Conservation (phyloP, 192 early-diverging fungal species). For the Phlyctochytrium arcticum region DNA sequence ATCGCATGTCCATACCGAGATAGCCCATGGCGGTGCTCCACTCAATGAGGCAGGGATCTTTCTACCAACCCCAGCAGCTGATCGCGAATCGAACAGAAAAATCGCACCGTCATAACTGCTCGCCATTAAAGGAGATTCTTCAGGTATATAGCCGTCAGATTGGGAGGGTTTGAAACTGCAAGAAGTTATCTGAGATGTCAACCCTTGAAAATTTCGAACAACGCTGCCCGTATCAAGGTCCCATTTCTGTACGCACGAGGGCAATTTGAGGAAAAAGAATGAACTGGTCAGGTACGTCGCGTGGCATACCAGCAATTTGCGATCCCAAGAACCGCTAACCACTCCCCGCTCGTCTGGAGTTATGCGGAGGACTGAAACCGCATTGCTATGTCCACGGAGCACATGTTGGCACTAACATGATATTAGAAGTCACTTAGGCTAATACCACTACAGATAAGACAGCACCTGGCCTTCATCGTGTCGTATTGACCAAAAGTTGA, state of each 20-base stretch:
- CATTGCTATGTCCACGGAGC: slow-evolving; percentile 71
- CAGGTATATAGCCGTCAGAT: slow-evolving; percentile 8
- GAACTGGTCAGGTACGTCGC: too few relatives aligned
- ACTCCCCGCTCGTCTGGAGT: slow-evolving; percentile 75
- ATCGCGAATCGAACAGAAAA: slow-evolving; percentile 33
- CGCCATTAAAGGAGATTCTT: slow-evolving; percentile 23
- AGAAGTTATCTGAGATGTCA: slow-evolving; percentile 79
- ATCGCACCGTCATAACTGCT: slow-evolving; percentile 41
- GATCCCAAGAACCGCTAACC: slow-evolving; percentile 96
- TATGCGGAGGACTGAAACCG: slow-evolving; percentile 80
- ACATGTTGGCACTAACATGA: slow-evolving; percentile 64
- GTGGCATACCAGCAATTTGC: slow-evolving; percentile 67
- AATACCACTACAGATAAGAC: neutral
- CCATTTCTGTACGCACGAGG: slow-evolving; percentile 44
- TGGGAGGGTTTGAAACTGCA: slow-evolving; percentile 62
- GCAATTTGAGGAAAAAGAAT: too few relatives aligned
- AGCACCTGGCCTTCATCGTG: slow-evolving; percentile 86
- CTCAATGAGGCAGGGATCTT: slow-evolving; percentile 14
- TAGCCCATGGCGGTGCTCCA: slow-evolving; percentile 8
- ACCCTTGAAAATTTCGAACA: slow-evolving; percentile 65
- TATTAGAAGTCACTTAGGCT: neutral
- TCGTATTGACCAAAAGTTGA: slow-evolving; percentile 82
- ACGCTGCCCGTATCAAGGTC: slow-evolving; percentile 77
- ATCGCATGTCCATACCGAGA: slow-evolving; percentile 1
- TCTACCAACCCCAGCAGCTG: slow-evolving; percentile 20